Evolutionary conservation across 2,329 filamentous ascomycete genomes (phyloP).

Genomic region (Fusarium falciforme): DNA sequence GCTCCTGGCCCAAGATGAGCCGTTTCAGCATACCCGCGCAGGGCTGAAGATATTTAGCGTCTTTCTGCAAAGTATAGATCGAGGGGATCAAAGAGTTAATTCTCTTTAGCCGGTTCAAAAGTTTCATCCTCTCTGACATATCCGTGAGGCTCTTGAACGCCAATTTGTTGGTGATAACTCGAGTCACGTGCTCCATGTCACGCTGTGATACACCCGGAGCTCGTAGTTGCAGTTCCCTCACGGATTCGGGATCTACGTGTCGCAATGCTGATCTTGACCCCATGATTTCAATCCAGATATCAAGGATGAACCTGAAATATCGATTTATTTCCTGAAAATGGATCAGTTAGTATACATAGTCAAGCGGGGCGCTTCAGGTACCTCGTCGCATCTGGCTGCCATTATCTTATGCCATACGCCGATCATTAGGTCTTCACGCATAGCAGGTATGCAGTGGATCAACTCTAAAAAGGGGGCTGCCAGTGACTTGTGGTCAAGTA

Average conservation of each 20-base stretch:
- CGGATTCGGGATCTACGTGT: neutral
- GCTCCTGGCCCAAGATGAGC: neutral
- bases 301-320: neutral
- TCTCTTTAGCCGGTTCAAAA: neutral
- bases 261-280: neutral
- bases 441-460: neutral
- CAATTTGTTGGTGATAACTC: neutral
- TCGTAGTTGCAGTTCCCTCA: neutral
- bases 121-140: neutral
- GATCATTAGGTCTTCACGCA: constrained; percentile 3
- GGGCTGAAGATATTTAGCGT: constrained; percentile 13
- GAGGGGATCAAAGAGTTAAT: constrained; percentile 5
- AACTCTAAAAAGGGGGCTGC: neutral
- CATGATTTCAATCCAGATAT: constrained; percentile 1
- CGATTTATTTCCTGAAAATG: neutral
- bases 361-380: neutral
- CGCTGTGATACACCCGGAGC: neutral
- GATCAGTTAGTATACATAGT: neutral
- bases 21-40: constrained; percentile 1
- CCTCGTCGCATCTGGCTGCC: neutral
- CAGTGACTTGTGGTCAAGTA: neutral
- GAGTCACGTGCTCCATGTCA: neutral
- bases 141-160: neutral
- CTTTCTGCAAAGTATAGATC: constrained; percentile 10
- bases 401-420: constrained; percentile 9